Evolutionary conservation across 441 rosid species (phyloP).

Genomic region (Jatropha podagrica): DNA sequence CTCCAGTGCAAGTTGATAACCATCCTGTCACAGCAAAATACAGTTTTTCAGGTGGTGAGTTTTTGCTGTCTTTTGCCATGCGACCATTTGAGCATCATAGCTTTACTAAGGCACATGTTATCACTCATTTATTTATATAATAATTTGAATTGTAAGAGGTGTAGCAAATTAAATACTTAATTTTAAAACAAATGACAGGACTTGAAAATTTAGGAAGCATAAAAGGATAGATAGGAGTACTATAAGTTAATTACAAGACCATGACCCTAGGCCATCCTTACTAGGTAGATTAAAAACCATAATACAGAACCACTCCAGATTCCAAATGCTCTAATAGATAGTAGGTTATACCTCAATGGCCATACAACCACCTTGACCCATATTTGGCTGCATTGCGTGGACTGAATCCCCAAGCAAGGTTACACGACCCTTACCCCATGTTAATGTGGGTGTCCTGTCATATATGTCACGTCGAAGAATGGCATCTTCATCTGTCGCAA

Average conservation of each 20-base stretch:
- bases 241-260: not conserved
- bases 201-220: slow-evolving; percentile 3
- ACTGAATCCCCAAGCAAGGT: slow-evolving; percentile 91
- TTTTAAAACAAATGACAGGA: not conserved
- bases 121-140: not conserved
- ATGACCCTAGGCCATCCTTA: not conserved
- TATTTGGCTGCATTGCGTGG: slow-evolving; percentile 95
- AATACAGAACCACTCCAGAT: not conserved
- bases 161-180: not conserved
- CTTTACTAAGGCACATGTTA: not conserved
- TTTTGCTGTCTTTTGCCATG: not conserved
- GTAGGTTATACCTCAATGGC: slow-evolving; percentile 72
- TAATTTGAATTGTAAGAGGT: not conserved
- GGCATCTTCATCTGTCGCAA: slow-evolving; percentile 72
- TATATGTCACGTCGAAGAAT: slow-evolving; percentile 89
- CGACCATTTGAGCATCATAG: not conserved
- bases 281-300: not conserved
- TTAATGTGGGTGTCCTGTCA: slow-evolving; percentile 65
- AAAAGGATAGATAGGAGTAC: not conserved
- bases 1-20: slow-evolving; percentile 82
- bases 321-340: not conserved
- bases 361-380: slow-evolving; percentile 99
- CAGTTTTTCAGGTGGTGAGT: not conserved
- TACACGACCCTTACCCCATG: slow-evolving; percentile 90
- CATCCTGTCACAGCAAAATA: slow-evolving; percentile 48